A percentile compares a stretch with the other conserved stretches of the same genome.
Conservation (phyloP, 129 eudicot genomes). For the Ambrosia trifida region DNA sequence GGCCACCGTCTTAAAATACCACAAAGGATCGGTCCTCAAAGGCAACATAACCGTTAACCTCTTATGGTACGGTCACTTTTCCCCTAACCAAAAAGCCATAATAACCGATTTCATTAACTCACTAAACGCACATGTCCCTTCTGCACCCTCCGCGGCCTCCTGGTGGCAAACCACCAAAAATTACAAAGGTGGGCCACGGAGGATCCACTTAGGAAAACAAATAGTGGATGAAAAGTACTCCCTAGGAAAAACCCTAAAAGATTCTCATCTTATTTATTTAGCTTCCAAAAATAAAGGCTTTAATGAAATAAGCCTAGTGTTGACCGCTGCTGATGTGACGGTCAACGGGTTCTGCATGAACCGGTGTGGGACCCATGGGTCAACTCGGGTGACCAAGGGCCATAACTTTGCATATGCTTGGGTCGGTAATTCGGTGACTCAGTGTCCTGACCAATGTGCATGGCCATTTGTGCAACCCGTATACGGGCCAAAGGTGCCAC, state of each 20-base stretch:
- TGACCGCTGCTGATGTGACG: slow-evolving; percentile 66
- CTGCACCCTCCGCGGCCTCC: slow-evolving; percentile 60
- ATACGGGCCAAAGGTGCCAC: slow-evolving; percentile 69
- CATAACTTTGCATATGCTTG: slow-evolving; percentile 59
- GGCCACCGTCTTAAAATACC: slow-evolving; percentile 60
- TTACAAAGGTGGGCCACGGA: slow-evolving; percentile 48
- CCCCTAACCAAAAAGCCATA: slow-evolving; percentile 51
- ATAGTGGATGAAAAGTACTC: slow-evolving; percentile 50
- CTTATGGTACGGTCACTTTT: slow-evolving; percentile 75
- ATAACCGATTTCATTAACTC: slow-evolving; percentile 61
- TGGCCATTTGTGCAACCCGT: slow-evolving; percentile 80
- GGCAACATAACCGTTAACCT: slow-evolving; percentile 71
- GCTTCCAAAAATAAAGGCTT: slow-evolving; percentile 43
- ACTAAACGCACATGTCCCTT: slow-evolving; percentile 31
- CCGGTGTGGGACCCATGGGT: slow-evolving; percentile 80
- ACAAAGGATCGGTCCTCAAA: slow-evolving; percentile 57
- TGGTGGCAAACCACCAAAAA: slow-evolving; percentile 80
- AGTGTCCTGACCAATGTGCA: slow-evolving; percentile 84
- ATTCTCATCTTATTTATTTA: slow-evolving; percentile 38
- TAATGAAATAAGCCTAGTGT: slow-evolving; percentile 44
- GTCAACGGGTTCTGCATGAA: slow-evolving; percentile 76
- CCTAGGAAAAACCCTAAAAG: slow-evolving; percentile 65
- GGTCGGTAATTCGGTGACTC: slow-evolving; percentile 79
- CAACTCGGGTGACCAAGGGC: slow-evolving; percentile 39
- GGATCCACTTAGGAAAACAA: slow-evolving; percentile 54